phyloP scores from a whole-genome alignment of 2,329 filamentous ascomycete genomes.

The Sporothrix pallida region DNA sequence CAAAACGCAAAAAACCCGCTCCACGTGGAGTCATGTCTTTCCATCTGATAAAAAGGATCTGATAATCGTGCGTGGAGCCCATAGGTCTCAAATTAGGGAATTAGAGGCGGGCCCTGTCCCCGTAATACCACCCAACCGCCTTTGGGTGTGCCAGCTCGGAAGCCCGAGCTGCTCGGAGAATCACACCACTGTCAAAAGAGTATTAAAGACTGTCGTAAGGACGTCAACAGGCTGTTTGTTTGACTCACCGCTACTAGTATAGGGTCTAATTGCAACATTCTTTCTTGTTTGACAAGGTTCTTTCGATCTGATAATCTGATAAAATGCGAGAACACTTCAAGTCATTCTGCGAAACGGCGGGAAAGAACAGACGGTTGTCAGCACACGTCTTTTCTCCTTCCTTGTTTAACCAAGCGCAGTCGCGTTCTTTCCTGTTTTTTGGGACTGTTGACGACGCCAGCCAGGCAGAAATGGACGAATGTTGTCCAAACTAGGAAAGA shows the following conservation, averaged over 20 bases:
- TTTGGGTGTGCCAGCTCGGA: constrained; percentile 13
- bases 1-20: background rate
- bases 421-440: background rate
- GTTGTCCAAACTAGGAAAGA: constrained; percentile 5
- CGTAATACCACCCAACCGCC: background rate
- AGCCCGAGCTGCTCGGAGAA: constrained; percentile 17
- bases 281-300: background rate
- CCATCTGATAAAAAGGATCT: constrained; percentile 34
- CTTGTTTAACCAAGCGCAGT: background rate
- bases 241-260: constrained; percentile 20
- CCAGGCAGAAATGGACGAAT: background rate
- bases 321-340: background rate
- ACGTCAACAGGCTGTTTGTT: background rate
- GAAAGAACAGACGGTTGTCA: background rate
- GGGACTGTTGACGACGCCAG: background rate
- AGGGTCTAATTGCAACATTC: background rate
- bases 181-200: background rate
- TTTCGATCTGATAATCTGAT: constrained; percentile 11
- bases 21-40: constrained; percentile 13
- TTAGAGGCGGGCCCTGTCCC: constrained; percentile 2
- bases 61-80: constrained; percentile 29
- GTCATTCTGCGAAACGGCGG: background rate
- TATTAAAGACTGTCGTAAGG: too few relatives aligned
- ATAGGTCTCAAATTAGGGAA: background rate
- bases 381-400: background rate